Base-by-base conservation (phyloP, 345 rosid genomes). In the Bretschneidera sinensis region DNA sequence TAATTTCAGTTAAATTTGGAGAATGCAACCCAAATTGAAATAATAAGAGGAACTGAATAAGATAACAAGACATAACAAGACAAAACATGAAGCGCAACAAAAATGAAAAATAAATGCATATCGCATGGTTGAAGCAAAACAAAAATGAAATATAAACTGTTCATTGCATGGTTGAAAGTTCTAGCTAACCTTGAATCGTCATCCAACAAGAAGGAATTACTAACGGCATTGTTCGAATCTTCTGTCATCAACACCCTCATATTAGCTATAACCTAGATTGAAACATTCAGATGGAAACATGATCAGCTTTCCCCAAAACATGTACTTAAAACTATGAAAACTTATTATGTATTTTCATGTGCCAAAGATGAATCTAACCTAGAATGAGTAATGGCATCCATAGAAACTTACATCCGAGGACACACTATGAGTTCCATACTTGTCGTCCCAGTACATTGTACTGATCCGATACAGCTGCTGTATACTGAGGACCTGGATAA, bases 381-480 rank as follows among this genome's bases (percentile, higher is more conserved):
- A 65, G 66, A 33, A 25, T 18, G 47, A 60, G 51, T 34, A 45
- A 74, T 50, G 56, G 61, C 63, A 68, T 60, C 24, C 45, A 39
- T 49, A 17, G 17, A 55, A 74, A 78, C 98, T 85, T 79, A 91
- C 98, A 63, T 91, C 96, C 0, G 88, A 58, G 47, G 96, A 79
- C 51, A 91, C 98, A 48, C 98, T 91, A 17, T 86, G 98, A 0
- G 96, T 88, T 66, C 92, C 95, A 49, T 91, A 91, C 77, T 91
- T 91, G 83, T 91, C 98, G 34, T 91, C 98, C 98, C 98, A 91
- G 66, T 88, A 91, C 96, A 91, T 86, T 0, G 98, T 88, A 64
- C 98, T 81, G 53, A 91, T 91, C 35, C 98, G 76, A 69, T 88
- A 91, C 4, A 91, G 73, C 74, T 91, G 98, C 65, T 91, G 98